Percentiles rank a stretch among this genome's conserved stretches.
Conservation (phyloP, 306 rosid species). For the Alnus rubra region DNA sequence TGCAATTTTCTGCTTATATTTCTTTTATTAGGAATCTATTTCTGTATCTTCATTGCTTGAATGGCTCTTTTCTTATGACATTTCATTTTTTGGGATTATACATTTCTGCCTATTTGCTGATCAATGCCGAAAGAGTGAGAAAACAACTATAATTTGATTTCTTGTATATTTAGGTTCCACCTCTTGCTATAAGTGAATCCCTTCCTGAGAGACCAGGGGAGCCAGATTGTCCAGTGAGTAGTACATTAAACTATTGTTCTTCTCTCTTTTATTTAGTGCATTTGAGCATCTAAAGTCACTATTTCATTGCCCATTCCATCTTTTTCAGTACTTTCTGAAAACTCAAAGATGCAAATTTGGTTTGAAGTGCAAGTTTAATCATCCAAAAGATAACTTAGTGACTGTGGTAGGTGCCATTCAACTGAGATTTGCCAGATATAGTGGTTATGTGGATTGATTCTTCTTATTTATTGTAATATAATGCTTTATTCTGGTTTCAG, state of each 20-base stretch:
- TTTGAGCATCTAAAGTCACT: conserved; percentile 24
- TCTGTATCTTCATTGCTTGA: conserved; percentile 13
- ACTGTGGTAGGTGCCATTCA: conserved; percentile 31
- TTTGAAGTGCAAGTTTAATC: conserved; percentile 87
- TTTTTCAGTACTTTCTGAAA: conserved; percentile 77
- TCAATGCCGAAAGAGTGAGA: not conserved
- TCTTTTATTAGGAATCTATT: conserved; percentile 6
- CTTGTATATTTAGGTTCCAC: conserved; percentile 63
- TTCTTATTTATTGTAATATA: conserved; percentile 15
- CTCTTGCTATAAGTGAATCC: conserved; percentile 52
- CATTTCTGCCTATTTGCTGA: conserved; percentile 12
- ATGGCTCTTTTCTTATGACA: conserved; percentile 11
- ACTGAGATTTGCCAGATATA: conserved; percentile 17
- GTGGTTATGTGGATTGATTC: conserved; percentile 1
- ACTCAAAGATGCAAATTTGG: conserved; percentile 98
- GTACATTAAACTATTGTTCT: conserved; percentile 13
- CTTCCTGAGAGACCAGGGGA: conserved; percentile 90
- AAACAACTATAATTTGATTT: conserved; percentile 10
- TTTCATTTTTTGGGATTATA: conserved; percentile 13
- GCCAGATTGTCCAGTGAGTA: conserved; percentile 95
- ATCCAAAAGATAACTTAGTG: conserved; percentile 59
- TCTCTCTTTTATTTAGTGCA: conserved; percentile 9
- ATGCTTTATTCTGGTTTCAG: conserved; percentile 30
- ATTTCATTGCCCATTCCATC: conserved; percentile 24
- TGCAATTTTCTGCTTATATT: not conserved